phyloP scores from a whole-genome alignment of 129 eudicot species.

The Escallonia herrerae region DNA sequence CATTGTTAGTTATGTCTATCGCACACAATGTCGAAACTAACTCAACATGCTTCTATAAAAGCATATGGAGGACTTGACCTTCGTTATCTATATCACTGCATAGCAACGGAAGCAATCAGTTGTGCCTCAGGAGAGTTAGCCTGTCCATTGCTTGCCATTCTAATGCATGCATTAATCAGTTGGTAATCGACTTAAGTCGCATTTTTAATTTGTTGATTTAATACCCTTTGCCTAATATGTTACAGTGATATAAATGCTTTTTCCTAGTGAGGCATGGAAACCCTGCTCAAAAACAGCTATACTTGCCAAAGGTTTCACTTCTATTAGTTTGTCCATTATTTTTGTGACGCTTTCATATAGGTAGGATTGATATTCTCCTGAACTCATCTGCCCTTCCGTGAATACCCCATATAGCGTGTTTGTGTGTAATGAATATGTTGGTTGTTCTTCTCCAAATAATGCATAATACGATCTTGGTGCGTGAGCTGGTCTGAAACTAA shows the following conservation, averaged over 20 bases:
- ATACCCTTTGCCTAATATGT: too few relatives aligned
- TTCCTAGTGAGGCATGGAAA: slow-evolving; percentile 65
- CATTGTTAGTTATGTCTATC: too few relatives aligned
- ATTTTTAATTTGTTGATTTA: too few relatives aligned
- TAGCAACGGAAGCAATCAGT: slow-evolving; percentile 89
- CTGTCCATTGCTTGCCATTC: slow-evolving; percentile 90
- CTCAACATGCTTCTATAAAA: slow-evolving; percentile 31
- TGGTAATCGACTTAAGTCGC: slow-evolving; percentile 40
- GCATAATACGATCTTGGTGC: not conserved
- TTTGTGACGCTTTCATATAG: too few relatives aligned
- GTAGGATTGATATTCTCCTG: too few relatives aligned
- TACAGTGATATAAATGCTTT: too few relatives aligned
- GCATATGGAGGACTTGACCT: slow-evolving; percentile 96
- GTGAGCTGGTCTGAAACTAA: slow-evolving; percentile 40
- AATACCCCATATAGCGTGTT: too few relatives aligned
- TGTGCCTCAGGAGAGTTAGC: slow-evolving; percentile 92
- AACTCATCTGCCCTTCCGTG: too few relatives aligned
- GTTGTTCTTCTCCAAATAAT: too few relatives aligned
- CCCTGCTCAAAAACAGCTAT: slow-evolving; percentile 76
- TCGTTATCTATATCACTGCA: slow-evolving; percentile 83
- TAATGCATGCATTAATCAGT: slow-evolving; percentile 82
- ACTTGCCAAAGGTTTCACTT: slow-evolving; percentile 78
- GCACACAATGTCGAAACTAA: too few relatives aligned
- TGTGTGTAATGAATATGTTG: too few relatives aligned
- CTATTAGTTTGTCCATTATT: too few relatives aligned